Conservation (phyloP, 2,329 filamentous ascomycete genomes). For the Apiospora aurea region DNA sequence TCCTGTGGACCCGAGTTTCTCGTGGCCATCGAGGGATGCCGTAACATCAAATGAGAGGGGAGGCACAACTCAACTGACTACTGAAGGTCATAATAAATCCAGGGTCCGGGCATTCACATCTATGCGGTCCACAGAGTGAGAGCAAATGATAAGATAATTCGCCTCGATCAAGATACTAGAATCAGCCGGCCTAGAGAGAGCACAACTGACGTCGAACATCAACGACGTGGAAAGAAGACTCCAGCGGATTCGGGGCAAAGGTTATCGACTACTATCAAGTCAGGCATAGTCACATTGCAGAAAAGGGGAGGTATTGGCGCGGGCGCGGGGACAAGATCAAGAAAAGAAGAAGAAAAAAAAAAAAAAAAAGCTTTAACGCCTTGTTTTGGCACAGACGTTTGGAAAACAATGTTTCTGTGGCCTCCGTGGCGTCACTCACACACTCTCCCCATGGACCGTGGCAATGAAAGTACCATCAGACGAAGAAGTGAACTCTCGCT, state of each 20-base stretch:
- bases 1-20: background rate
- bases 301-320: background rate
- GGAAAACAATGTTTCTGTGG: background rate
- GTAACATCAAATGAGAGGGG: background rate
- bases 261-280: background rate
- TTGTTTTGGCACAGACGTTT: slow-evolving; percentile 16
- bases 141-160: background rate
- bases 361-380: background rate
- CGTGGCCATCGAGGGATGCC: background rate
- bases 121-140: background rate
- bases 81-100: background rate
- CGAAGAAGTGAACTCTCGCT: background rate
- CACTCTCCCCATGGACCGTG: too few relatives aligned
- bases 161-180: background rate
- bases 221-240: too few relatives aligned
- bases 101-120: background rate
- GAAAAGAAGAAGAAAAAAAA: too few relatives aligned
- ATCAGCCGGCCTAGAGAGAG: too few relatives aligned
- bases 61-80: background rate
- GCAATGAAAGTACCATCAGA: too few relatives aligned
- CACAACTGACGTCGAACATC: background rate
- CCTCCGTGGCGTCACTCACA: background rate
- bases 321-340: background rate
- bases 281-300: background rate
- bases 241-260: background rate